phyloP scores from a whole-genome alignment of 2,329 filamentous ascomycete genomes.

The Microascus cirrosus region DNA sequence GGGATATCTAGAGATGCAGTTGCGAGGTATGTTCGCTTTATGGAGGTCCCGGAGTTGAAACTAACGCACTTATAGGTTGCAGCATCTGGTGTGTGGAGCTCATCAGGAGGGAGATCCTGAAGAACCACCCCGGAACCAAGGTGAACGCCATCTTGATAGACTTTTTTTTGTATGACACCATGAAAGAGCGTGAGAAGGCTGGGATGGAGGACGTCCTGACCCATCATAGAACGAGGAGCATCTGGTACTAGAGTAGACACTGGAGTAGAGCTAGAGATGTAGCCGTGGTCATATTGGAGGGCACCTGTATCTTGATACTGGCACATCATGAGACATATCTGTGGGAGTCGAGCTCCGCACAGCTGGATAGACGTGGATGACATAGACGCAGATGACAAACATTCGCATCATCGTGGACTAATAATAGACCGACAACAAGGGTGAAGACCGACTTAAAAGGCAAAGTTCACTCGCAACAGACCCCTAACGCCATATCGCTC shows the following conservation, averaged over 20 bases:
- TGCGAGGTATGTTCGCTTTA: conserved; percentile 54
- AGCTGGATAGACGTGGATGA: background rate
- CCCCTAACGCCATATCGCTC: conserved; percentile 13
- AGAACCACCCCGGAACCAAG: conserved; percentile 56
- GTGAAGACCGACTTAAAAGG: background rate
- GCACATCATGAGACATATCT: too few relatives aligned
- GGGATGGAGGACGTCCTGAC: conserved; percentile 51
- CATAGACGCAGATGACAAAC: background rate
- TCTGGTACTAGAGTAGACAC: conserved; percentile 69
- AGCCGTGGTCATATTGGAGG: background rate
- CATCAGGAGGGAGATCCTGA: conserved; percentile 69
- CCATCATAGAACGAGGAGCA: conserved; percentile 83
- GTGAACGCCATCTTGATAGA: conserved; percentile 90
- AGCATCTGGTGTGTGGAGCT: conserved; percentile 96
- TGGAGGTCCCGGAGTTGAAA: background rate
- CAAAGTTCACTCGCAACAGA: background rate
- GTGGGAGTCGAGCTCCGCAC: background rate
- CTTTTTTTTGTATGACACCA: conserved; percentile 92
- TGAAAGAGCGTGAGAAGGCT: conserved; percentile 68
- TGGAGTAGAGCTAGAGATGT: background rate
- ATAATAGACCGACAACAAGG: background rate
- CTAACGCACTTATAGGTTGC: conserved; percentile 43
- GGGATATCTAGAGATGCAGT: conserved; percentile 70
- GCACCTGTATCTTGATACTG: too few relatives aligned
- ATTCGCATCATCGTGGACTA: background rate